Evolutionary conservation across 345 rosid species (phyloP).

Genomic region (Ricinus communis): DNA sequence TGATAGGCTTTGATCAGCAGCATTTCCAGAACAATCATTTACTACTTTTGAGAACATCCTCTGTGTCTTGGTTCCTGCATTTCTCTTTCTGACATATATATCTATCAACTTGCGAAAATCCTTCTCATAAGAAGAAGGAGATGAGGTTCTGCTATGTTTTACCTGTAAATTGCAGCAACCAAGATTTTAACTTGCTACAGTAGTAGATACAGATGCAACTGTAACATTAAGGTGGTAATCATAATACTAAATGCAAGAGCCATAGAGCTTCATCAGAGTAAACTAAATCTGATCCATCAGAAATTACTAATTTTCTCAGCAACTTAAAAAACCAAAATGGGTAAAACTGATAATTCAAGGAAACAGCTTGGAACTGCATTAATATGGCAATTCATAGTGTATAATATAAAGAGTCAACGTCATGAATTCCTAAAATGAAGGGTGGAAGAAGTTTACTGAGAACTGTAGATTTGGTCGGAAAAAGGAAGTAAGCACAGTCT

Average conservation of each 20-base stretch:
- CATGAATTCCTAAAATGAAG: not conserved
- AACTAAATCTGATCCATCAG: not conserved
- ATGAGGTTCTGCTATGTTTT: slow-evolving; percentile 74
- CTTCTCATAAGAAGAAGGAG: slow-evolving; percentile 50
- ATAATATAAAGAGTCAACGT: not conserved
- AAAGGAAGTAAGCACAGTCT: slow-evolving; percentile 74
- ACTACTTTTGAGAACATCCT: slow-evolving; percentile 26
- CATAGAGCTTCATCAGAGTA: not conserved
- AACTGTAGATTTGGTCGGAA: slow-evolving; percentile 75
- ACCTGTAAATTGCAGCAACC: slow-evolving; percentile 49
- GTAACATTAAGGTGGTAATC: not conserved
- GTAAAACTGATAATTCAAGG: not conserved
- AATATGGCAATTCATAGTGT: not conserved
- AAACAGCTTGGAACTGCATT: not conserved
- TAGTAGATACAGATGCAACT: not conserved
- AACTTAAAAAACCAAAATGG: not conserved
- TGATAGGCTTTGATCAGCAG: slow-evolving; percentile 23
- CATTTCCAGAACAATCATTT: slow-evolving; percentile 33
- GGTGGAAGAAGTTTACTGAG: slow-evolving; percentile 35
- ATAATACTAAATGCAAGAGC: not conserved
- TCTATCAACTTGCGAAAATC: slow-evolving; percentile 63
- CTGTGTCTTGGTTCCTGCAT: slow-evolving; percentile 28
- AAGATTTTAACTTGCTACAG: not conserved
- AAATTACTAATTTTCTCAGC: not conserved
- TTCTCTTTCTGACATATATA: slow-evolving; percentile 45